phyloP scores from a whole-genome alignment of 2,329 filamentous ascomycete species.

The Colletotrichum shisoi region DNA sequence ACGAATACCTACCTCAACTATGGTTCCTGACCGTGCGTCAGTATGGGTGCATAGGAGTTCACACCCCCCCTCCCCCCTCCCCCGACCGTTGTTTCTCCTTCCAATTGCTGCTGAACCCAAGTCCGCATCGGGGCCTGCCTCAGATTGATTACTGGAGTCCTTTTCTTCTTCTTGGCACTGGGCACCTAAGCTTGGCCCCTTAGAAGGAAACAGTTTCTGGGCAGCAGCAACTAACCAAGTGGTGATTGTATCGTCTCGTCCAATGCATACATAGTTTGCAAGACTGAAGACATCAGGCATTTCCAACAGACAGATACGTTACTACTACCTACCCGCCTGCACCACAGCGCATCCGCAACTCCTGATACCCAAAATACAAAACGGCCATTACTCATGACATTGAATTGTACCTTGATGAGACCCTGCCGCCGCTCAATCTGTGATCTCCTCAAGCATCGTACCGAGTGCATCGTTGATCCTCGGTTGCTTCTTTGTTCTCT shows the following conservation, averaged over 20 bases:
- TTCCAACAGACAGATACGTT: too few relatives aligned
- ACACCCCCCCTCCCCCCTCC: neutral
- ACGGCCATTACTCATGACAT: too few relatives aligned
- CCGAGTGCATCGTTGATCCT: neutral
- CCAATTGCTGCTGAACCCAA: neutral
- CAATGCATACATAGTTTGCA: neutral
- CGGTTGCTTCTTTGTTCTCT: conserved; percentile 8
- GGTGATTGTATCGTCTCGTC: neutral
- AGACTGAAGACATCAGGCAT: neutral
- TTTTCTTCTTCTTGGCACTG: neutral
- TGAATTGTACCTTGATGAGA: too few relatives aligned
- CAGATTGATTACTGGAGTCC: neutral
- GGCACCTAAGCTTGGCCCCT: neutral
- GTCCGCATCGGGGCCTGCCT: neutral
- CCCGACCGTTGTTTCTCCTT: neutral
- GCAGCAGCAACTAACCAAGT: neutral
- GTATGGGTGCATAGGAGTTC: neutral
- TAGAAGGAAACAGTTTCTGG: neutral
- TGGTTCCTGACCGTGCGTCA: neutral
- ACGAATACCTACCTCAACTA: neutral
- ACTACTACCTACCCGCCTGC: too few relatives aligned
- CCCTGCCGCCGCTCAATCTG: neutral
- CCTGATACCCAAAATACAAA: too few relatives aligned
- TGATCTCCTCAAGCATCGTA: neutral
- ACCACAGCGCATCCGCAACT: too few relatives aligned